Evolutionary conservation across 805 yeast species (phyloP).

Genomic region (Myxozyma lipomycoides): DNA sequence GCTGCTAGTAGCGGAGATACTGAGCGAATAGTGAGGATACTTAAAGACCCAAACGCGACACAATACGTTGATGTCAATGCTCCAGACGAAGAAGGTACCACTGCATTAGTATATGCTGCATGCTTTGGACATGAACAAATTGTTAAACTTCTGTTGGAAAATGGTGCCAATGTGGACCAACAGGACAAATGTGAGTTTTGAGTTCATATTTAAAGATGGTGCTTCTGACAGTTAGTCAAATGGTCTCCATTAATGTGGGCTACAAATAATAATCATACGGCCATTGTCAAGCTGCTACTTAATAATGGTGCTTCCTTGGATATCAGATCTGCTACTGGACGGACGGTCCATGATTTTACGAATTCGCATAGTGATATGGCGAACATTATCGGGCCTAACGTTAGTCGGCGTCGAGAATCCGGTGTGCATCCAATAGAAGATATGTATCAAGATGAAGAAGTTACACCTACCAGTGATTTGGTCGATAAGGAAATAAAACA

Average conservation of each 20-base stretch:
- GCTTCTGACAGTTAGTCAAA: constrained; percentile 26
- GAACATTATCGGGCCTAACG: constrained; percentile 44
- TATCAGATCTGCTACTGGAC: constrained; percentile 43
- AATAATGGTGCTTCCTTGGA: constrained; percentile 63
- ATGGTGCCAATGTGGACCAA: constrained; percentile 38
- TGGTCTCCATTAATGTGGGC: constrained; percentile 81
- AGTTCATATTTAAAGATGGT: not conserved
- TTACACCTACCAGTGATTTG: constrained; percentile 17
- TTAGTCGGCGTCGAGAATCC: constrained; percentile 5
- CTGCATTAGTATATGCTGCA: constrained; percentile 41
- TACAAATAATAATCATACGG: constrained; percentile 54
- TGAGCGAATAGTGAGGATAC: constrained; percentile 32
- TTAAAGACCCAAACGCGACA: constrained; percentile 31
- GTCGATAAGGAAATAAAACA: constrained; percentile 25
- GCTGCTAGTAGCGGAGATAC: constrained; percentile 40
- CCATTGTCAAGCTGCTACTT: constrained; percentile 54
- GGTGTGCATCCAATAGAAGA: constrained; percentile 24
- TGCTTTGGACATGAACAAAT: constrained; percentile 41
- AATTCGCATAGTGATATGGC: constrained; percentile 54
- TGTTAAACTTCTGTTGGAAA: constrained; percentile 37
- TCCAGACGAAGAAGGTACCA: constrained; percentile 39
- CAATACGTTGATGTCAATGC: constrained; percentile 35
- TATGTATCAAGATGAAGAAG: constrained; percentile 29
- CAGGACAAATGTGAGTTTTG: constrained; percentile 37
- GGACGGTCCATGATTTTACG: constrained; percentile 55